These are phyloP conservation scores for Starmera pachycereana DNA, from an alignment of 805 yeast genomes.

Conservation along the genomic window DNA sequence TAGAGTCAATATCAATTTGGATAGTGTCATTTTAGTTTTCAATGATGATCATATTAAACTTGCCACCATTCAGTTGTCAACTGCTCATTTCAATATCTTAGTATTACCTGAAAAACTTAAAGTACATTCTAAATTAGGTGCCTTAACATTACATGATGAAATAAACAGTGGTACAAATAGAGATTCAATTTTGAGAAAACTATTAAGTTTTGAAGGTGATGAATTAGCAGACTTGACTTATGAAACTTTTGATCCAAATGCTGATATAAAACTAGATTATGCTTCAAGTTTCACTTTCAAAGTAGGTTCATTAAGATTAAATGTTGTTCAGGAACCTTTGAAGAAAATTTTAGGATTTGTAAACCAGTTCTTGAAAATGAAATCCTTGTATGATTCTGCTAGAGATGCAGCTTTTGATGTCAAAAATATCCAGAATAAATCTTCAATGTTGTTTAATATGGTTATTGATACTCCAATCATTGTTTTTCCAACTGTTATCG, in stretches of 20 bases:
- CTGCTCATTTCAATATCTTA: conserved; percentile 58
- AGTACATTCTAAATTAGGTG: conserved; percentile 65
- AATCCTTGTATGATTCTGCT: conserved; percentile 79
- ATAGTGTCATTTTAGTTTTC: conserved; percentile 61
- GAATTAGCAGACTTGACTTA: conserved; percentile 74
- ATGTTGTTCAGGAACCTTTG: conserved; percentile 75
- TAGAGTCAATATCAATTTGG: conserved; percentile 55
- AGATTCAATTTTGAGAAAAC: conserved; percentile 48
- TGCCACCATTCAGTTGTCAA: conserved; percentile 67
- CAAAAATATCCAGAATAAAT: conserved; percentile 50
- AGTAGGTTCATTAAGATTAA: conserved; percentile 67
- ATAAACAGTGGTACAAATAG: conserved; percentile 50
- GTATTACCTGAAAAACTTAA: conserved; percentile 72
- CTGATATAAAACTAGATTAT: conserved; percentile 34
- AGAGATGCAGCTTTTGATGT: conserved; percentile 82
- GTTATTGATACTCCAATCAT: conserved; percentile 73
- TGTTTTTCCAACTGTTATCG: conserved; percentile 56
- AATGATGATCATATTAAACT: conserved; percentile 77
- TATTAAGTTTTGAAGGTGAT: conserved; percentile 73
- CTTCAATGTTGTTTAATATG: conserved; percentile 56
- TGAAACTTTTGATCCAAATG: conserved; percentile 63
- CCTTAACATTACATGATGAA: conserved; percentile 68
- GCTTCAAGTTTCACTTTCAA: conserved; percentile 50
- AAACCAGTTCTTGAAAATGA: conserved; percentile 74
- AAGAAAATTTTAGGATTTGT: conserved; percentile 55